Percentiles rank a stretch among this genome's conserved stretches.
phyloP scores from a whole-genome alignment of 202 grass and related monocot genomes.

The Carex arenaria region DNA sequence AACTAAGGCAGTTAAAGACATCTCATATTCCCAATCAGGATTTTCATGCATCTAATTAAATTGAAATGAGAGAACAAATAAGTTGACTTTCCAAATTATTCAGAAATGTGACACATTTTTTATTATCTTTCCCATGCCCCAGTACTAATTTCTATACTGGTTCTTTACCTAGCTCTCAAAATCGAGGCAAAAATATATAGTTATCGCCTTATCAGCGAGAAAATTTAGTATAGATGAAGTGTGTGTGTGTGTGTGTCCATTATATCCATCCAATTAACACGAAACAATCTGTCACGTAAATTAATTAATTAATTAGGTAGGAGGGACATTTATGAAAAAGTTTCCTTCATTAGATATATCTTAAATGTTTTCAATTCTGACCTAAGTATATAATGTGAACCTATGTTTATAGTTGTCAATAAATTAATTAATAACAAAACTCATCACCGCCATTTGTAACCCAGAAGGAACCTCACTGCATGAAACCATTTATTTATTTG shows the following conservation, averaged over 20 bases:
- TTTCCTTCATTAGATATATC: background rate
- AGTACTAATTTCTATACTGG: background rate
- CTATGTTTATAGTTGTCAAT: no score
- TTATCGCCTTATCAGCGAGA: background rate
- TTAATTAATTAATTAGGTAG: background rate
- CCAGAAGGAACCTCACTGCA: background rate
- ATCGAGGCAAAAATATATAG: background rate
- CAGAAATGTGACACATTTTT: background rate
- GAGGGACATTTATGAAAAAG: background rate
- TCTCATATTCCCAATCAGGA: background rate
- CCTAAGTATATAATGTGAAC: no score
- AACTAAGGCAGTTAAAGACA: background rate
- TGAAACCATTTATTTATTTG: background rate
- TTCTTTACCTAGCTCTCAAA: background rate
- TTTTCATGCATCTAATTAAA: background rate
- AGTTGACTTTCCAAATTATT: background rate
- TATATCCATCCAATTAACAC: background rate
- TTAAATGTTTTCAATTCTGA: background rate
- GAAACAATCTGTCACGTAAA: background rate
- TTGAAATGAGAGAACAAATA: background rate
- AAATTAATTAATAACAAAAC: no score
- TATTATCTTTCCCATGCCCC: background rate
- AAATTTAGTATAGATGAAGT: background rate
- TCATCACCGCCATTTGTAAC: background rate
- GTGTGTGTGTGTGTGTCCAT: background rate